Percentiles rank a stretch among this genome's conserved stretches.
Conservation (phyloP, 305 asterid genomes). For the Stenogyne calaminthoides region DNA sequence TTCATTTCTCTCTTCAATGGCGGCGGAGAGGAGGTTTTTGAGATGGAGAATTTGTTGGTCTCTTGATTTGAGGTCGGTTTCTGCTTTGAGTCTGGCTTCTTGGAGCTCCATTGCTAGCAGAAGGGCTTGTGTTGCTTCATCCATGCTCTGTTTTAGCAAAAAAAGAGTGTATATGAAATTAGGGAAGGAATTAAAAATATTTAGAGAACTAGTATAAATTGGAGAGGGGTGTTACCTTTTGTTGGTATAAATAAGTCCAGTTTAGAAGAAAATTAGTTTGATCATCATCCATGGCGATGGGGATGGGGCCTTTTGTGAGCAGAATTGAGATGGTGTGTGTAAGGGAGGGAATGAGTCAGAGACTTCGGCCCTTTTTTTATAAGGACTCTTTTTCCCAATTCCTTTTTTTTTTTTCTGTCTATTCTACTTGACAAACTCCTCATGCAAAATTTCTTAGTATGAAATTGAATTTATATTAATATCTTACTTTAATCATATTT, state of each 20-base stretch:
- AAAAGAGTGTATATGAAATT: not conserved
- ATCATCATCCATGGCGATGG: constrained; percentile 78
- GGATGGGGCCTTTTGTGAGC: not conserved
- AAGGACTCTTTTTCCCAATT: constrained; percentile 34
- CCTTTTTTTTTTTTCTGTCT: not conserved
- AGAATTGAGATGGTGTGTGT: not conserved
- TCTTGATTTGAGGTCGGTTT: constrained; percentile 36
- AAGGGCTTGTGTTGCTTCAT: constrained; percentile 40
- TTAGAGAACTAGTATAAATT: not conserved
- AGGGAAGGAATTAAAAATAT: not conserved
- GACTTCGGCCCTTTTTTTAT: constrained; percentile 26
- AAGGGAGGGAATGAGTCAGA: constrained; percentile 7
- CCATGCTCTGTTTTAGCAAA: constrained; percentile 41
- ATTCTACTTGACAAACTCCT: no score
- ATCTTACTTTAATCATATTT: no score
- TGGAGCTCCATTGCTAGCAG: constrained; percentile 46
- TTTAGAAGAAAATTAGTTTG: constrained; percentile 51
- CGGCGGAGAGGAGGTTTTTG: constrained; percentile 34
- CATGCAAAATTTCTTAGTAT: no score
- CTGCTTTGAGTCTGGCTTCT: constrained; percentile 35
- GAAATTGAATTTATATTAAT: no score
- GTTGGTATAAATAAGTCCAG: constrained; percentile 53
- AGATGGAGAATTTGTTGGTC: constrained; percentile 46
- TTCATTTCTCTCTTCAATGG: constrained; percentile 44
- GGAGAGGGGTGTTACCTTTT: constrained; percentile 45